Conservation (phyloP, 441 rosid genomes). For the Geranium incanum region DNA sequence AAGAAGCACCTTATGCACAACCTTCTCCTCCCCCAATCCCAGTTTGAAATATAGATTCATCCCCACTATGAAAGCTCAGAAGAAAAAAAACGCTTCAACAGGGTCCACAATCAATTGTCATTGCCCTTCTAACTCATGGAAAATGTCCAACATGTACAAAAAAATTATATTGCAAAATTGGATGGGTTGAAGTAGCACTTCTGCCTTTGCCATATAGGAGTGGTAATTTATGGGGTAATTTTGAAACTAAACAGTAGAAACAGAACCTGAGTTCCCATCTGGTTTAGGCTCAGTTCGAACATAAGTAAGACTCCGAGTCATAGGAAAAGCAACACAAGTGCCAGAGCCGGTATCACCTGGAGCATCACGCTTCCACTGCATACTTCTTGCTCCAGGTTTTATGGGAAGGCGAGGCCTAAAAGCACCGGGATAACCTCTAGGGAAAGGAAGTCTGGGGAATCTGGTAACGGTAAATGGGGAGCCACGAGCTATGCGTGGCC, state of each 20-base stretch:
- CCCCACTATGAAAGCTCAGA: background rate
- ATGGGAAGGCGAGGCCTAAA: conserved; percentile 49
- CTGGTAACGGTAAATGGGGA: conserved; percentile 42
- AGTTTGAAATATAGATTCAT: background rate
- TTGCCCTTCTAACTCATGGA: background rate
- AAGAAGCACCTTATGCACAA: conserved; percentile 8
- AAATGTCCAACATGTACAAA: conserved; percentile 11
- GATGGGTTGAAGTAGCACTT: background rate
- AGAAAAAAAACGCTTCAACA: background rate
- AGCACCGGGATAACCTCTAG: conserved; percentile 51
- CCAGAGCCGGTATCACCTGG: conserved; percentile 40
- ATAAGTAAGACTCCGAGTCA: conserved; percentile 66
- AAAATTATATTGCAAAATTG: conserved; percentile 9
- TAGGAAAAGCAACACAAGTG: conserved; percentile 26
- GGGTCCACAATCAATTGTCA: conserved; percentile 5
- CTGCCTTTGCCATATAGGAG: background rate
- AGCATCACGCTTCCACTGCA: conserved; percentile 92
- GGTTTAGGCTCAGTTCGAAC: conserved; percentile 61
- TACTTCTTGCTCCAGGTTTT: conserved; percentile 72
- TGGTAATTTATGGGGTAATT: conserved; percentile 8
- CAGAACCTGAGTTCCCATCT: conserved; percentile 30
- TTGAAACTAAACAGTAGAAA: background rate
- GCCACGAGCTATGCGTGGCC: conserved; percentile 50
- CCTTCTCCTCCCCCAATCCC: background rate
- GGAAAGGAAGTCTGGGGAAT: conserved; percentile 51